phyloP scores from a whole-genome alignment of 2,329 filamentous ascomycete species.

The Penicillium italicum region DNA sequence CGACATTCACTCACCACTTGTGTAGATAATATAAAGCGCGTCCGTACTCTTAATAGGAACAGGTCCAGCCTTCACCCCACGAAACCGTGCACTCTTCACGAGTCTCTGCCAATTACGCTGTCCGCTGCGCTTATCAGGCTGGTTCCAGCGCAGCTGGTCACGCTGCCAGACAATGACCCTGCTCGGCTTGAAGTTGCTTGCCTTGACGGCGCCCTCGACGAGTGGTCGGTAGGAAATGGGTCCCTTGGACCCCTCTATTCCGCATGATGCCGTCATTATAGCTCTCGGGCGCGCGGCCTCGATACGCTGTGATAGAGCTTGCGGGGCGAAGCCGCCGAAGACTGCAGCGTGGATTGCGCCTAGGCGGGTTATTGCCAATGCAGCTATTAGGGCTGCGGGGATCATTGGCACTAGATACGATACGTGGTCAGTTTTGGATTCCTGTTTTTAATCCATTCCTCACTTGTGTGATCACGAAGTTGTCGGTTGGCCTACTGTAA shows the following conservation, averaged over 20 bases:
- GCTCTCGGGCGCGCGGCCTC: conserved; percentile 72
- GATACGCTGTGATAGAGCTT: conserved; percentile 80
- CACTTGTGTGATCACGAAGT: neutral
- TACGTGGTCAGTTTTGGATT: neutral
- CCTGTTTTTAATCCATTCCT: neutral
- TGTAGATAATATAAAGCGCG: conserved; percentile 86
- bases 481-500: conserved; percentile 62
- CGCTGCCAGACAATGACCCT: conserved; percentile 81
- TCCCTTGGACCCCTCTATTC: conserved; percentile 81
- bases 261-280: conserved; percentile 85
- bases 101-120: conserved; percentile 78
- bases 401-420: conserved; percentile 79
- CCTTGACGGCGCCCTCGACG: conserved; percentile 67
- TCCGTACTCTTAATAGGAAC: conserved; percentile 77
- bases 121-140: conserved; percentile 61
- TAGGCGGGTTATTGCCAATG: conserved; percentile 74
- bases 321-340: conserved; percentile 84
- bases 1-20: too few relatives aligned
- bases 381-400: conserved; percentile 79
- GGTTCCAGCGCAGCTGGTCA: conserved; percentile 69
- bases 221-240: conserved; percentile 73
- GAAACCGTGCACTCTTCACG: conserved; percentile 64
- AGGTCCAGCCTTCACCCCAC: conserved; percentile 66
- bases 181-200: conserved; percentile 66
- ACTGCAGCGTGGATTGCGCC: conserved; percentile 89